Evolutionary conservation across 495 filamentous ascomycete genomes (phyloP).

Genomic region (Immersiella caudata): DNA sequence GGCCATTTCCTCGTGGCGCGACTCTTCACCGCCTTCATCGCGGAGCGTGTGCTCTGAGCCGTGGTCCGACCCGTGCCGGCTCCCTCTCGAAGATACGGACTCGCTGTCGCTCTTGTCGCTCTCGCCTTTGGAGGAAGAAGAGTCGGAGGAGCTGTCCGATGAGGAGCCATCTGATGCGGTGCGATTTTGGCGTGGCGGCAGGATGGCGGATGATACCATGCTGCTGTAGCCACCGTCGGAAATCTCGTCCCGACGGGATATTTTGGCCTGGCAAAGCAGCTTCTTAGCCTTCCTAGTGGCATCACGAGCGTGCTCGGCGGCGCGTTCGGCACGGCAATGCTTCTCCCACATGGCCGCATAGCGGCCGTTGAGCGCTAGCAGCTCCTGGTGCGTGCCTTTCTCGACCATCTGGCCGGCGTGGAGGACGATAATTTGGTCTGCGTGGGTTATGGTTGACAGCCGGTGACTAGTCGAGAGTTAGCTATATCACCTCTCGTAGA

Average conservation of each 20-base stretch:
- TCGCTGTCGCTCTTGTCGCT: slow-evolving; percentile 18
- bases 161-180: slow-evolving; percentile 16
- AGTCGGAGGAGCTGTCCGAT: slow-evolving; percentile 17
- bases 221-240: slow-evolving; percentile 40
- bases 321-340: slow-evolving; percentile 86
- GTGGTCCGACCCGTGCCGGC: not conserved
- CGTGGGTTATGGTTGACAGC: slow-evolving; percentile 89
- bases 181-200: slow-evolving; percentile 31
- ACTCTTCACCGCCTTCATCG: slow-evolving; percentile 25
- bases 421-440: slow-evolving; percentile 93
- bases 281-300: slow-evolving; percentile 59
- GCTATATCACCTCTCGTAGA: not conserved
- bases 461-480: slow-evolving; percentile 61
- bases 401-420: slow-evolving; percentile 83
- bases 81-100: slow-evolving; percentile 1
- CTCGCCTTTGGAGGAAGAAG: slow-evolving; percentile 20
- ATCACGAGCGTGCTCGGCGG: slow-evolving; percentile 69
- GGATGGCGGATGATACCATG: slow-evolving; percentile 37
- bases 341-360: slow-evolving; percentile 97
- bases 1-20: slow-evolving; percentile 9
- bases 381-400: slow-evolving; percentile 81
- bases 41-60: slow-evolving; percentile 36
- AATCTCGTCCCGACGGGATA: slow-evolving; percentile 31
- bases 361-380: slow-evolving; percentile 73
- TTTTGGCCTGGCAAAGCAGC: slow-evolving; percentile 52